Percentiles rank a stretch among this genome's conserved stretches.
phyloP scores from a whole-genome alignment of 176 grass and related monocot species.

The Zoysia japonica region DNA sequence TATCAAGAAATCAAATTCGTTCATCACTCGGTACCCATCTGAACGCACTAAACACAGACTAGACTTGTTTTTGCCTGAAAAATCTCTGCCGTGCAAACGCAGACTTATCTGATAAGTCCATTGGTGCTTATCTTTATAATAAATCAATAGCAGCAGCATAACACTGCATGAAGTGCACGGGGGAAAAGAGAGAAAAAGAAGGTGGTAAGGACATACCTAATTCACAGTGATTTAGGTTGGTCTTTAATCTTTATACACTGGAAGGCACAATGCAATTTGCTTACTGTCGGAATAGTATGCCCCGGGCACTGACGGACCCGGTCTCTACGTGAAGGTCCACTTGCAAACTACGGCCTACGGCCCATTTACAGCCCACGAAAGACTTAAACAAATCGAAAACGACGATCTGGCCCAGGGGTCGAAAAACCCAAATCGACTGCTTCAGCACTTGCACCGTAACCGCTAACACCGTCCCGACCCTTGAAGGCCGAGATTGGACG shows the following conservation, averaged over 20 bases:
- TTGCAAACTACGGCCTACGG: too few relatives aligned
- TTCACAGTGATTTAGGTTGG: slow-evolving; percentile 28
- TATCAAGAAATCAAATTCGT: slow-evolving; percentile 28
- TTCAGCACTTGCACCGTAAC: too few relatives aligned
- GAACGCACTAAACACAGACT: slow-evolving; percentile 29
- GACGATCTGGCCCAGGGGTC: too few relatives aligned
- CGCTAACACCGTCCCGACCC: too few relatives aligned
- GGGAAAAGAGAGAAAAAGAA: neutral
- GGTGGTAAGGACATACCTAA: slow-evolving; percentile 20
- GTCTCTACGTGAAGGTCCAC: too few relatives aligned
- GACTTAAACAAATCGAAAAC: too few relatives aligned
- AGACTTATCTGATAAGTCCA: slow-evolving; percentile 11
- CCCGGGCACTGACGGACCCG: too few relatives aligned
- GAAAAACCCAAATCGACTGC: too few relatives aligned
- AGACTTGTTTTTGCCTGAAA: slow-evolving; percentile 22
- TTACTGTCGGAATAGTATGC: neutral
- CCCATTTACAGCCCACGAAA: too few relatives aligned
- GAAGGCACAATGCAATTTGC: slow-evolving; percentile 17
- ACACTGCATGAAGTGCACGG: neutral
- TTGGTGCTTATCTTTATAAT: neutral
- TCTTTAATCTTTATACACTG: slow-evolving; percentile 23
- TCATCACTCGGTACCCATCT: slow-evolving; percentile 16
- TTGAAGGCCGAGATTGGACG: too few relatives aligned
- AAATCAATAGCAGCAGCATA: slow-evolving; percentile 28
- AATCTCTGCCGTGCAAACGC: slow-evolving; percentile 14